These are phyloP conservation scores for Epichloe aotearoae DNA, from an alignment of 2,329 filamentous ascomycete species.

Conservation along the genomic window DNA sequence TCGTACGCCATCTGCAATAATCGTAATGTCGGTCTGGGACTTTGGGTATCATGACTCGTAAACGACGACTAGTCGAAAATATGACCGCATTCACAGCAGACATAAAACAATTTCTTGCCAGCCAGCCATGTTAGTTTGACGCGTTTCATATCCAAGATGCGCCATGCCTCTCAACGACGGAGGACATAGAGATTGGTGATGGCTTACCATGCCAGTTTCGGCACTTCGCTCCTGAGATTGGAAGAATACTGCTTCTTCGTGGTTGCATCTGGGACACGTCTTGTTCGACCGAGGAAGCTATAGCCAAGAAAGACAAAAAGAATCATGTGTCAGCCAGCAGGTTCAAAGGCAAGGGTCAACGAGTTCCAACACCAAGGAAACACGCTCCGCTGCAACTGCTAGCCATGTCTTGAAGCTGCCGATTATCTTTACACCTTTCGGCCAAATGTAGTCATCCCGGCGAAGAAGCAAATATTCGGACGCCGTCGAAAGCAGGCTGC, in stretches of 20 bases:
- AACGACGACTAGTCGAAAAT: constrained; percentile 49
- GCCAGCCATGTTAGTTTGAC: constrained; percentile 6
- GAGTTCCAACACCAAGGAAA: constrained; percentile 14
- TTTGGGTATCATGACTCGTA: constrained; percentile 4
- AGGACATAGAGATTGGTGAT: background rate
- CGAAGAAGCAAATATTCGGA: background rate
- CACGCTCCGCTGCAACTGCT: constrained; percentile 7
- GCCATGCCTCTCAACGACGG: background rate
- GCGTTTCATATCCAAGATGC: background rate
- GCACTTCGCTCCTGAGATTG: constrained; percentile 95
- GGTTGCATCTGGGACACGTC: constrained; percentile 70
- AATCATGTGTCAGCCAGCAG: constrained; percentile 29
- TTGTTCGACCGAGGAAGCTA: constrained; percentile 87
- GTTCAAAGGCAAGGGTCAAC: constrained; percentile 14
- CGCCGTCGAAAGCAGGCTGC: background rate
- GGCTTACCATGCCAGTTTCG: constrained; percentile 91
- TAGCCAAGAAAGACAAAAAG: constrained; percentile 19
- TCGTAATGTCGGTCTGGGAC: background rate
- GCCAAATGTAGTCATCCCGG: background rate
- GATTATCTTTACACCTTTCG: background rate
- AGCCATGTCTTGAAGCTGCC: background rate
- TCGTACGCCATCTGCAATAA: background rate
- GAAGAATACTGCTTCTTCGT: constrained; percentile 93
- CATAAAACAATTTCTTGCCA: constrained; percentile 76
- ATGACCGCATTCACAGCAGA: constrained; percentile 86